These are phyloP conservation scores for Rhizophagus sp. DNA, from an alignment of 192 early-diverging fungal genomes.

Conservation along the genomic window DNA sequence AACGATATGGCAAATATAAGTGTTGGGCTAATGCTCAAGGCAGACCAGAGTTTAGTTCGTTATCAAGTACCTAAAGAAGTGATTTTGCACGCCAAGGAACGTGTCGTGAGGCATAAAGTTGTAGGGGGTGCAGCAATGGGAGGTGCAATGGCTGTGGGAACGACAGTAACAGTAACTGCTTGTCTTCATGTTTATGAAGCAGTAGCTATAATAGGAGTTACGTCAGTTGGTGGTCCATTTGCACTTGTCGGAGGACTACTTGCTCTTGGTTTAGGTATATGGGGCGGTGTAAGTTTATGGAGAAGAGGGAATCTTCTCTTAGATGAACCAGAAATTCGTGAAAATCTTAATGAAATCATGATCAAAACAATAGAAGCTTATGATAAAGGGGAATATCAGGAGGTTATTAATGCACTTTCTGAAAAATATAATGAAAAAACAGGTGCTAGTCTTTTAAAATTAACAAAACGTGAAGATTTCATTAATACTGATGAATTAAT, in stretches of 20 bases:
- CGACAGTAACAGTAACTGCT: not conserved
- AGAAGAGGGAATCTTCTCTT: not conserved
- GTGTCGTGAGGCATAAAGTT: not conserved
- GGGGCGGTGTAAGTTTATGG: not conserved
- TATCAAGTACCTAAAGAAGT: not conserved
- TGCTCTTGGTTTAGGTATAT: not conserved
- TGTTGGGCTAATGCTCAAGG: not conserved
- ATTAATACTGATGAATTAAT: not conserved
- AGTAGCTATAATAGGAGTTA: not conserved
- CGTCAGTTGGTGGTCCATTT: not conserved
- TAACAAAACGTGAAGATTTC: not conserved
- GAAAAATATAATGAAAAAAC: not conserved
- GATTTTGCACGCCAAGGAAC: not conserved
- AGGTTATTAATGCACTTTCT: not conserved
- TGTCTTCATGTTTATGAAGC: not conserved
- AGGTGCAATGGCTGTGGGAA: not conserved
- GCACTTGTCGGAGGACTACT: not conserved
- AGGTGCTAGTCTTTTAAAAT: not conserved
- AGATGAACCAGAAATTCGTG: not conserved
- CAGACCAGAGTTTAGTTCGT: not conserved
- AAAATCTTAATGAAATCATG: not conserved
- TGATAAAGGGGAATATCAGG: constrained; percentile 1
- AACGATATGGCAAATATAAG: not conserved
- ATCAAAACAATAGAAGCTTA: not conserved
- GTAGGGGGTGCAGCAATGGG: not conserved